Conservation (phyloP, 805 yeast genomes). For the Kodamaea lidongshanica region DNA sequence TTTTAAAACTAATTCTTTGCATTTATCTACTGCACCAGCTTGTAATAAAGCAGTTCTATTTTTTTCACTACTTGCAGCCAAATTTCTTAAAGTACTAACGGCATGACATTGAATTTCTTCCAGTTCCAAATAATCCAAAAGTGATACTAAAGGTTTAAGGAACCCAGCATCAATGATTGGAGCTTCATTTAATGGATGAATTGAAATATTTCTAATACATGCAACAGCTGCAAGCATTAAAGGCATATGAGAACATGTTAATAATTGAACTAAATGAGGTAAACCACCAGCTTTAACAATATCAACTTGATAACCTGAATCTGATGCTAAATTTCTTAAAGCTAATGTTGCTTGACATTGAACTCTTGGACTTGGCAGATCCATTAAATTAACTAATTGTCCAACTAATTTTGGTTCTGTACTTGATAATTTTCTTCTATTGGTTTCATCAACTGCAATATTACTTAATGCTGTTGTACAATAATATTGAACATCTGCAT, state of each 20-base stretch:
- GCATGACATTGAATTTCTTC: constrained; percentile 99
- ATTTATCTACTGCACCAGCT: constrained; percentile 92
- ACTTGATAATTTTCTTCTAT: constrained; percentile 79
- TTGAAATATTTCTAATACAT: constrained; percentile 93
- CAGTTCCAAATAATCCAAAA: constrained; percentile 77
- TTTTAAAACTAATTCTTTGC: constrained; percentile 75
- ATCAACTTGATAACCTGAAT: constrained; percentile 91
- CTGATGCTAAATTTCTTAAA: constrained; percentile 90
- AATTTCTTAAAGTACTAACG: constrained; percentile 88
- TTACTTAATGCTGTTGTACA: constrained; percentile 96
- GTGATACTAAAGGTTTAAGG: constrained; percentile 78
- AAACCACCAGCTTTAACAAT: constrained; percentile 94
- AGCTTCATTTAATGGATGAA: constrained; percentile 94
- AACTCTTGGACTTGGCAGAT: constrained; percentile 86
- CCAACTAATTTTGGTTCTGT: constrained; percentile 90
- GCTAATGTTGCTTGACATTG: constrained; percentile 99
- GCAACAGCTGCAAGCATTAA: constrained; percentile 95
- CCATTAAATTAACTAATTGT: constrained; percentile 86
- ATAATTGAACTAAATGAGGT: constrained; percentile 83
- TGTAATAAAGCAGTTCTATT: constrained; percentile 87
- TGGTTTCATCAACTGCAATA: constrained; percentile 92
- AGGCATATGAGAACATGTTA: constrained; percentile 87
- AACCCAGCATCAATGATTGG: constrained; percentile 96
- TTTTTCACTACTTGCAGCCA: constrained; percentile 93
- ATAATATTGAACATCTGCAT: constrained; percentile 96